Evolutionary conservation across 345 rosid species (phyloP).

Genomic region (Gossypium arboreum): DNA sequence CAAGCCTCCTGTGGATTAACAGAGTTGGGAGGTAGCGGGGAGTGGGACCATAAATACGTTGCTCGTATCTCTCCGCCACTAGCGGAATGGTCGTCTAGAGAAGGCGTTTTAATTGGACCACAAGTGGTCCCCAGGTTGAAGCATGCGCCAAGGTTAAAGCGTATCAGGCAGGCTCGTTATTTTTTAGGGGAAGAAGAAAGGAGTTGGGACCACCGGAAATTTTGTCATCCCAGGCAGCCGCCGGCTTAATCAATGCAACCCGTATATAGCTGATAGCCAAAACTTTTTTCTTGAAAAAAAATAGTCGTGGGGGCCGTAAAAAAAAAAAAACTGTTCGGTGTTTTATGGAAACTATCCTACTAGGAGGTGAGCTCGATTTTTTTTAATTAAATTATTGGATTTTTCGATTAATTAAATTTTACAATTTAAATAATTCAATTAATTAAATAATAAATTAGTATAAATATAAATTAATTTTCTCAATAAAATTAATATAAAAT

Average conservation of each 20-base stretch:
- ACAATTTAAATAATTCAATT: too few species aligned
- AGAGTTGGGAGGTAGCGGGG: not conserved
- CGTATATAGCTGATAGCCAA: constrained; percentile 13
- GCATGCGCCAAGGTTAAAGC: constrained; percentile 40
- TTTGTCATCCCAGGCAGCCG: constrained; percentile 82
- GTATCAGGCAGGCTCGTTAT: constrained; percentile 29
- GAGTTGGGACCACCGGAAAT: constrained; percentile 40
- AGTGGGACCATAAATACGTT: constrained; percentile 50
- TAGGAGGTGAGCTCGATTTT: too few species aligned
- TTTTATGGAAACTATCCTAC: too few species aligned
- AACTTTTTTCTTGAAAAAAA: too few species aligned
- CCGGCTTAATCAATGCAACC: constrained; percentile 60
- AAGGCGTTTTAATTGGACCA: constrained; percentile 40
- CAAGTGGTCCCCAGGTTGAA: constrained; percentile 37
- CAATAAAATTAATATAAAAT: too few species aligned
- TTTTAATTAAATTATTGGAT: too few species aligned
- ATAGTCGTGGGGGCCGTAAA: too few species aligned
- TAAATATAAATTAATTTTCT: too few species aligned
- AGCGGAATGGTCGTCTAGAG: constrained; percentile 54
- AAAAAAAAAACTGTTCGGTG: too few species aligned
- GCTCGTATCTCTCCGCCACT: constrained; percentile 36
- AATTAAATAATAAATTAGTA: too few species aligned
- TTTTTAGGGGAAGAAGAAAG: constrained; percentile 5
- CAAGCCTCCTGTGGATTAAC: not conserved
- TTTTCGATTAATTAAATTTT: too few species aligned